Base-by-base conservation (phyloP, 768 basidiomycete genomes). In the Porpolomopsis calyptriformis region DNA sequence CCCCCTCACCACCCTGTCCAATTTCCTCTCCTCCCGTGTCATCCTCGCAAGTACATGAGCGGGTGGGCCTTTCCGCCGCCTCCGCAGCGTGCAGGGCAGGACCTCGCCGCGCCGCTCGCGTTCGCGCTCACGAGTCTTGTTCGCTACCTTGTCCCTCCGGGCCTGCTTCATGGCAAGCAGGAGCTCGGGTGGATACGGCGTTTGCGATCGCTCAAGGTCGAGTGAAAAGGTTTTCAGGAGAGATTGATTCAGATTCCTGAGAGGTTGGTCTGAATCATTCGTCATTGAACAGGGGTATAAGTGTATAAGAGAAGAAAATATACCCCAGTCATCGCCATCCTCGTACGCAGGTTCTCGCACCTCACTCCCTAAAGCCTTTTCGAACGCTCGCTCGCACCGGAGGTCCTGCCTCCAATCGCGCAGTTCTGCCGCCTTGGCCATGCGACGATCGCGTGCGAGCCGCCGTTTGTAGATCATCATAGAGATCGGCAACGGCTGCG, bases 401-500 rank as follows among this genome's bases (percentile, higher is more conserved):
- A 75, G 31, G 49, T 69, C 61, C 6, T 60, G 29, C 0, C 64
- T 40, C 19, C 49, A 47, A 24, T 62, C 69, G 3, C 52, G 46
- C 2, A 77, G 48, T 11, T 57, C 51, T 3, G 52, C 57, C 7
- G 61, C 57, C 41, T 59, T 60, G 23, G 54, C 62, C n/a, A 70
- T 52, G 4, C 85, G 72, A 27, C 64, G 60, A 4, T 68, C 58
- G n/a, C 68, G 55, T 2, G 64, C 62, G 18, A 49, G 45, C 27
- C 61, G 60, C 2, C 77, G 66, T 22, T 65, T 64, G 7, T 64
- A 58, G 26, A 93, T 85, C 67, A 91, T 87, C 59, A 75, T 72
- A 1, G 75, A 70, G 37, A 91, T 74, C n/a, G 72, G 67, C 4
- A 64, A 53, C 0, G 93, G 92, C 51, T 94, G 89, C 1, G 86